Percentiles rank a stretch among this genome's conserved stretches.
Evolutionary conservation across 1,284 basidiomycete genomes (phyloP).

Genomic region (Puccinia polysora): DNA sequence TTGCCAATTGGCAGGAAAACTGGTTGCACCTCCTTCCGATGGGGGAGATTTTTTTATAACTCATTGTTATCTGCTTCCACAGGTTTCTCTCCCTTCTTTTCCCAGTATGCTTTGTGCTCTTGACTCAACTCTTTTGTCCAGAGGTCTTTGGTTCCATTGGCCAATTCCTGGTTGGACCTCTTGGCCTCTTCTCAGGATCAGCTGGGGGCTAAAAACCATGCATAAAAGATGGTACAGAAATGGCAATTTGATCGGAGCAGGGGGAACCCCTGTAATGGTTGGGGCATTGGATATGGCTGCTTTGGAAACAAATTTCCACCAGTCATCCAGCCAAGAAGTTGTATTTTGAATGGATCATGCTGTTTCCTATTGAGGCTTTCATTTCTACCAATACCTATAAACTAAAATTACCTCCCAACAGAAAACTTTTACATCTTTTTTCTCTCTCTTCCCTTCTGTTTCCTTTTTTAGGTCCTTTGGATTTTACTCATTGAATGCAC

Average conservation of each 20-base stretch:
- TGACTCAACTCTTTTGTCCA: constrained; percentile 43
- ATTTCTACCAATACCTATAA: background rate
- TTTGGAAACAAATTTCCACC: constrained; percentile 54
- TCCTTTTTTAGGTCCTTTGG: background rate
- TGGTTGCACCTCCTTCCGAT: constrained; percentile 44
- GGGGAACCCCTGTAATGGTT: constrained; percentile 50
- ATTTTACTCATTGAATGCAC: no score
- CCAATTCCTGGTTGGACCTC: background rate
- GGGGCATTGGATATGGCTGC: constrained; percentile 55
- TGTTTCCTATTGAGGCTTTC: background rate
- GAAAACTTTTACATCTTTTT: constrained; percentile 9
- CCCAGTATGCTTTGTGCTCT: constrained; percentile 54
- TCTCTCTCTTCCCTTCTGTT: background rate
- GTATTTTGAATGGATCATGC: background rate
- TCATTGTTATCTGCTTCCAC: constrained; percentile 50
- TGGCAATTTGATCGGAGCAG: background rate
- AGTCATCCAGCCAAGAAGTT: constrained; percentile 55
- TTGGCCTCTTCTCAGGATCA: background rate
- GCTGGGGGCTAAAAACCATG: background rate
- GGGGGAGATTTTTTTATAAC: constrained; percentile 53
- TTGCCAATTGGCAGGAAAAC: constrained; percentile 43
- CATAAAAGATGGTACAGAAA: background rate
- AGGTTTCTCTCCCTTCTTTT: constrained; percentile 54
- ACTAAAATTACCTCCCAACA: background rate
- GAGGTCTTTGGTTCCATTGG: background rate